A percentile compares a stretch with the other conserved stretches of the same genome.
phyloP scores from a whole-genome alignment of 495 filamentous ascomycete genomes.

The Penicillium chermesinum region DNA sequence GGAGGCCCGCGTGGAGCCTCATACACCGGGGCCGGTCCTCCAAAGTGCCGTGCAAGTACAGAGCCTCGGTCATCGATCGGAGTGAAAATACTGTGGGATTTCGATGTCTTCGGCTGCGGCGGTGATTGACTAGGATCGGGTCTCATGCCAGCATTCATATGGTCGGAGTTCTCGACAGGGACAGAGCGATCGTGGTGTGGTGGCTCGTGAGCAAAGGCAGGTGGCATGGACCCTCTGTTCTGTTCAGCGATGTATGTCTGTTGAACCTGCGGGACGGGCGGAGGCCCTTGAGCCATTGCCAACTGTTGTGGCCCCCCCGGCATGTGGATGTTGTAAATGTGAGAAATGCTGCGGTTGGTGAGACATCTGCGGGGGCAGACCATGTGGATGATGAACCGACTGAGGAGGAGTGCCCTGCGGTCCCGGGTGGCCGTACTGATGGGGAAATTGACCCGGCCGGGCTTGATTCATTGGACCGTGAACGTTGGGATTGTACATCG shows the following conservation, averaged over 20 bases:
- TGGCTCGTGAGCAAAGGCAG: conserved; percentile 42
- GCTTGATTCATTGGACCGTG: conserved; percentile 37
- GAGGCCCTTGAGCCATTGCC: conserved; percentile 12
- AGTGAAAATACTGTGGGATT: conserved; percentile 92
- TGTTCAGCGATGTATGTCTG: conserved; percentile 67
- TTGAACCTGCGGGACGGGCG: conserved; percentile 42
- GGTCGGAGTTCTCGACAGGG: conserved; percentile 36
- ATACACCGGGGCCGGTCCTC: conserved; percentile 43
- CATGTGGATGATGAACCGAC: conserved; percentile 27
- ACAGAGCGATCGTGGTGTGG: conserved; percentile 37
- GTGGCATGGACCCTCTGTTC: conserved; percentile 49
- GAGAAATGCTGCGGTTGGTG: conserved; percentile 26
- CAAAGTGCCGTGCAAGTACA: conserved; percentile 81
- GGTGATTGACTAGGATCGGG: conserved; percentile 46
- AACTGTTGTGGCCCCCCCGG: conserved; percentile 5
- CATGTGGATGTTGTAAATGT: conserved; percentile 42
- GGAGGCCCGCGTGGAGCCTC: conserved; percentile 42
- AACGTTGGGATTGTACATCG: conserved; percentile 76
- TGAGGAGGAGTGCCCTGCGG: conserved; percentile 28
- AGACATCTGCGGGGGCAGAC: conserved; percentile 28
- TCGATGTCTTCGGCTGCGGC: conserved; percentile 64
- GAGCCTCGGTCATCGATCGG: conserved; percentile 92
- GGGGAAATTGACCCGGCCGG: conserved; percentile 42
- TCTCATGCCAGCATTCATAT: conserved; percentile 34
- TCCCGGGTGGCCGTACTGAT: conserved; percentile 40